These are phyloP conservation scores for Nematocida ironsii DNA, from an alignment of 371 early-diverging fungal species.

Conservation along the genomic window DNA sequence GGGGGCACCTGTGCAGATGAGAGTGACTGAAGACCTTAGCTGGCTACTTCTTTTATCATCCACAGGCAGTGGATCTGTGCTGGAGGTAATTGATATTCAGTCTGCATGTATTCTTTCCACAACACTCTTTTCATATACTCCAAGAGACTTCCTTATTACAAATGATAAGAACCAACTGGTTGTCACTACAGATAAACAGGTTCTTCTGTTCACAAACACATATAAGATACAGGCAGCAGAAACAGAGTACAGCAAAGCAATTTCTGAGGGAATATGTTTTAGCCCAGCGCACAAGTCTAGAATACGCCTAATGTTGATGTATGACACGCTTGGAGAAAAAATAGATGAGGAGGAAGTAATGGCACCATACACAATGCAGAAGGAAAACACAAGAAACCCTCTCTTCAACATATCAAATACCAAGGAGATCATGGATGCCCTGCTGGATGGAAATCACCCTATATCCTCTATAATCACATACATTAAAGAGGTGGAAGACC, in stretches of 20 bases:
- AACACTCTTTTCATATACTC: conserved; percentile 3
- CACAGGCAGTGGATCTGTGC: not conserved
- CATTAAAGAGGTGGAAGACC: conserved; percentile 39
- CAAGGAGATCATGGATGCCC: conserved; percentile 4
- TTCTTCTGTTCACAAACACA: conserved; percentile 46
- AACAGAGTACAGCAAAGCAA: not conserved
- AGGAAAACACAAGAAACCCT: not conserved
- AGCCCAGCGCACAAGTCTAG: conserved; percentile 14
- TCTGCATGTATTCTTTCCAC: not conserved
- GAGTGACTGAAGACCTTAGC: conserved; percentile 11
- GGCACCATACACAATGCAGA: conserved; percentile 14
- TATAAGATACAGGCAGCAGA: not conserved
- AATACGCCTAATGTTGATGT: conserved; percentile 20
- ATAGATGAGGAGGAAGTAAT: not conserved
- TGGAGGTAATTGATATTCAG: conserved; percentile 47
- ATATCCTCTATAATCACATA: conserved; percentile 37
- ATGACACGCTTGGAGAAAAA: conserved; percentile 12
- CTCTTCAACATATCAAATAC: not conserved
- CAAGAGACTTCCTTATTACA: conserved; percentile 41
- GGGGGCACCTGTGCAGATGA: conserved; percentile 1
- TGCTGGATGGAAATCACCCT: conserved; percentile 47
- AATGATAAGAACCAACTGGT: conserved; percentile 19
- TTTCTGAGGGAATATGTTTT: conserved; percentile 17
- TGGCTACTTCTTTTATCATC: conserved; percentile 18
- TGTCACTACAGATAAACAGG: conserved; percentile 3